A percentile compares a stretch with the other conserved stretches of the same genome.
Conservation (phyloP, 192 early-diverging fungal genomes). For the Linnemannia hyalina region DNA sequence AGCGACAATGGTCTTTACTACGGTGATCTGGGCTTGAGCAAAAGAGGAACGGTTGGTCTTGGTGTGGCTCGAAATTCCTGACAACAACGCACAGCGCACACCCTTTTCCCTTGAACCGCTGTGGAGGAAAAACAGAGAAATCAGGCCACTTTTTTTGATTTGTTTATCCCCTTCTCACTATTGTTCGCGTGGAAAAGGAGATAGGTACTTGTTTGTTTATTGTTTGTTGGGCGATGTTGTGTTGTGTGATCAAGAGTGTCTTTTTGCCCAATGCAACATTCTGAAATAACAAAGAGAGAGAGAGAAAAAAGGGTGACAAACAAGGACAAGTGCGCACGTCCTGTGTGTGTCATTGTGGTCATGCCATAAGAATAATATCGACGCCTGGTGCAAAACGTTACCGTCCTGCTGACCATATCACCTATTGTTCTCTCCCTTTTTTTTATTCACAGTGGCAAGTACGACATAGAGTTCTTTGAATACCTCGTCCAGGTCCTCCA, state of each 20-base stretch:
- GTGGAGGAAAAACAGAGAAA: slow-evolving; percentile 28
- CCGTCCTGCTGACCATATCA: slow-evolving; percentile 14
- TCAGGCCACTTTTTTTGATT: slow-evolving; percentile 58
- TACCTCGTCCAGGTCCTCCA: slow-evolving; percentile 64
- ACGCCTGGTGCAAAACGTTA: not conserved
- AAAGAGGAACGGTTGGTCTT: not conserved
- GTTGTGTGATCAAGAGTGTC: not conserved
- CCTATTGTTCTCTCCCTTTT: not conserved
- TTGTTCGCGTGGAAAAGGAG: not conserved
- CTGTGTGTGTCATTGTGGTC: not conserved
- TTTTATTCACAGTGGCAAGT: slow-evolving; percentile 59
- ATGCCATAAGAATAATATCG: not conserved
- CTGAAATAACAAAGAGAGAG: not conserved
- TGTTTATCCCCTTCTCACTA: not conserved
- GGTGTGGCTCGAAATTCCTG: slow-evolving; percentile 13
- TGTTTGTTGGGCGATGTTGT: not conserved
- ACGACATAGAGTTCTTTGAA: slow-evolving; percentile 66
- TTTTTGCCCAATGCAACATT: not conserved
- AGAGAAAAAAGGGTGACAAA: not conserved
- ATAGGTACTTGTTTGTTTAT: not conserved
- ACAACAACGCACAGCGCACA: slow-evolving; percentile 7
- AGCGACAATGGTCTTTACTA: not conserved
- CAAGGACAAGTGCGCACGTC: not conserved
- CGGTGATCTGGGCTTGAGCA: not conserved
- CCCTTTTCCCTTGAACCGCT: slow-evolving; percentile 7